phyloP scores from a whole-genome alignment of 352 stramenopile genomes.

The Globisporangium perplexum region DNA sequence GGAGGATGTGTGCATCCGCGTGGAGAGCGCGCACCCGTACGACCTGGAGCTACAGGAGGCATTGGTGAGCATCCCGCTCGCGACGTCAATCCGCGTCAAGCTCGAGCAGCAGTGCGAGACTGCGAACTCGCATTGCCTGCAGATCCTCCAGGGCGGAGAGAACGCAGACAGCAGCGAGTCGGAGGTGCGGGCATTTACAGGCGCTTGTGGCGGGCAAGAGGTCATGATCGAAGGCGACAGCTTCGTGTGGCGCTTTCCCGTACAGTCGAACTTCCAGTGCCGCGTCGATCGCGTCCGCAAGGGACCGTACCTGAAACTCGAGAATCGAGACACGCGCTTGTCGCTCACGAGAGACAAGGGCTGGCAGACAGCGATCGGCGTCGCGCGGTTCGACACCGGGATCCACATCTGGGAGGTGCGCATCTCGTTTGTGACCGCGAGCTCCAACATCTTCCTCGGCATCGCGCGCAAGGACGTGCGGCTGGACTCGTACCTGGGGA shows the following conservation, averaged over 20 bases:
- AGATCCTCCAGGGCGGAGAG: conserved; percentile 78
- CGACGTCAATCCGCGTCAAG: conserved; percentile 79
- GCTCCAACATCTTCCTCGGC: conserved; percentile 87
- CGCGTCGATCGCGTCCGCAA: conserved; percentile 82
- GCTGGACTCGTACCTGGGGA: conserved; percentile 87
- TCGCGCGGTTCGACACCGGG: conserved; percentile 79
- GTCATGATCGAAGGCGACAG: conserved; percentile 84
- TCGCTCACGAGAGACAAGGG: conserved; percentile 84
- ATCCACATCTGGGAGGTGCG: conserved; percentile 88
- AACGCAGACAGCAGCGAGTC: conserved; percentile 48
- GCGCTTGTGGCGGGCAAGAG: conserved; percentile 72
- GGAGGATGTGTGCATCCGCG: conserved; percentile 72
- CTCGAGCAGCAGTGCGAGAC: conserved; percentile 74
- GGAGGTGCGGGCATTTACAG: conserved; percentile 82
- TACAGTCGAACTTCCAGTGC: conserved; percentile 88
- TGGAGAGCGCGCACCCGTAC: conserved; percentile 78
- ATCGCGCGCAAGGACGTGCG: conserved; percentile 81
- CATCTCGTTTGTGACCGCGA: conserved; percentile 84
- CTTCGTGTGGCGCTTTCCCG: conserved; percentile 85
- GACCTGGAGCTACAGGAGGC: conserved; percentile 78
- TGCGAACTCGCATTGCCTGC: conserved; percentile 80
- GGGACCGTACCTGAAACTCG: conserved; percentile 85
- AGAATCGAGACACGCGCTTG: conserved; percentile 77
- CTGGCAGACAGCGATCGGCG: conserved; percentile 86
- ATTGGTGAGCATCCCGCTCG: conserved; percentile 74